Conservation (phyloP, 2,329 filamentous ascomycete species). For the Scedosporium boydii region DNA sequence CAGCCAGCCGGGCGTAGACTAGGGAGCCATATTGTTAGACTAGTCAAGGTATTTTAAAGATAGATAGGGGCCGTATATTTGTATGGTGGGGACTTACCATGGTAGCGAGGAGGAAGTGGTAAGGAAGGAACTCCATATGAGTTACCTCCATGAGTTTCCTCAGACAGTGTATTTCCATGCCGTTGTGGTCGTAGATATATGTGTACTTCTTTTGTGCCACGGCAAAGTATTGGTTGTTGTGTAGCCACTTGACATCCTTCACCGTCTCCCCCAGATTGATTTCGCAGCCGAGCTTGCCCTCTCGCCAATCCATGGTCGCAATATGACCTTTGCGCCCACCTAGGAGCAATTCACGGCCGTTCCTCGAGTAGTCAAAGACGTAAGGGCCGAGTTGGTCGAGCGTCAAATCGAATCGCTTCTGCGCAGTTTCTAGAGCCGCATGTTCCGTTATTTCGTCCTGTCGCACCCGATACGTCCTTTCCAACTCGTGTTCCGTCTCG, state of each 20-base stretch:
- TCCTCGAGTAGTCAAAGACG: slow-evolving; percentile 77
- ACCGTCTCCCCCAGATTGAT: slow-evolving; percentile 85
- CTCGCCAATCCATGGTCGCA: slow-evolving; percentile 92
- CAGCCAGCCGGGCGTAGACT: slow-evolving; percentile 72
- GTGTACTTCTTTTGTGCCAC: slow-evolving; percentile 94
- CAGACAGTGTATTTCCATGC: slow-evolving; percentile 86
- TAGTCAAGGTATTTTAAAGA: background rate
- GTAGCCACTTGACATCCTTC: slow-evolving; percentile 81
- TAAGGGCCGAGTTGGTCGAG: slow-evolving; percentile 80
- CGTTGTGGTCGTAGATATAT: slow-evolving; percentile 89
- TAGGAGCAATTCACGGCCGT: slow-evolving; percentile 76
- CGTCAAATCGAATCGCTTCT: slow-evolving; percentile 87
- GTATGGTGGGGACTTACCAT: slow-evolving; percentile 44
- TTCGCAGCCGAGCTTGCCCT: slow-evolving; percentile 84
- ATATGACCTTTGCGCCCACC: slow-evolving; percentile 90
- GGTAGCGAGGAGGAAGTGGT: slow-evolving; percentile 88
- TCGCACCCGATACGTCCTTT: slow-evolving; percentile 84
- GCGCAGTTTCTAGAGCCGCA: slow-evolving; percentile 73
- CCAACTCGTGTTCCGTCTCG: slow-evolving; percentile 78
- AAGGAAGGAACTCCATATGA: slow-evolving; percentile 91
- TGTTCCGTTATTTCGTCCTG: slow-evolving; percentile 74
- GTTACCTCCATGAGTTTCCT: slow-evolving; percentile 85
- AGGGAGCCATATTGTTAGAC: slow-evolving; percentile 12
- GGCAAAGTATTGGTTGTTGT: slow-evolving; percentile 91
- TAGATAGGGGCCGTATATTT: background rate